Evolutionary conservation across 495 filamentous ascomycete species (phyloP).

Genomic region (Thermothielavioides terrestris): DNA sequence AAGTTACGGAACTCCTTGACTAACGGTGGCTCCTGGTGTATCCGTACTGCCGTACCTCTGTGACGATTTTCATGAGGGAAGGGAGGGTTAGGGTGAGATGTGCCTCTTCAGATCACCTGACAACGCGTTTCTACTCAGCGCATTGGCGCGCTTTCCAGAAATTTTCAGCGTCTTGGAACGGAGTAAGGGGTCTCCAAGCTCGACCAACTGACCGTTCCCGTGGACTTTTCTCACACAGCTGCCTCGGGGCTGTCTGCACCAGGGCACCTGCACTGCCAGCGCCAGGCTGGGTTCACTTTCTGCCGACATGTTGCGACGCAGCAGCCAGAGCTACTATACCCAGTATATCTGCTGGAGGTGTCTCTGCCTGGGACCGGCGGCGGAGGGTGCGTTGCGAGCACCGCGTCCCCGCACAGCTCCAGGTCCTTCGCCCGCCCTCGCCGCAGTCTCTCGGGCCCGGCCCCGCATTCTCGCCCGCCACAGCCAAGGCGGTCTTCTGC

Average conservation of each 20-base stretch:
- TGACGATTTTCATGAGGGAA: no score
- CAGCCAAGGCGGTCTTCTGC: no score
- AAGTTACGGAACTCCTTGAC: no score
- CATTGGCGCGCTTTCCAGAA: slow-evolving; percentile 2
- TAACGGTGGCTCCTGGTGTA: no score
- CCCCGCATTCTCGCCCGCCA: neutral
- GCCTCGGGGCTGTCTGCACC: no score
- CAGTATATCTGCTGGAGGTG: slow-evolving; percentile 29
- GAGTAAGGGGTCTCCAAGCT: no score
- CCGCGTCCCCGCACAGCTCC: neutral
- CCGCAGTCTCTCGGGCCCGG: neutral
- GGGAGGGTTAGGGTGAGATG: slow-evolving; percentile 10
- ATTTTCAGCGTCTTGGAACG: neutral
- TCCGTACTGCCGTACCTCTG: no score
- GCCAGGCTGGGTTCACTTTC: no score
- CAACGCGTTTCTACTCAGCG: slow-evolving; percentile 9
- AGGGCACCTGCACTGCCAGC: no score
- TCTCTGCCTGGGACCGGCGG: slow-evolving; percentile 9
- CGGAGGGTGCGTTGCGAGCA: neutral
- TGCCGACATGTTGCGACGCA: slow-evolving; percentile 20
- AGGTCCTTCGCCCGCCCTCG: neutral
- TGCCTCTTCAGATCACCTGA: slow-evolving; percentile 10
- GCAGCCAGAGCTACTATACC: slow-evolving; percentile 21
- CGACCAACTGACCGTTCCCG: no score
- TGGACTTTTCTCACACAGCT: no score